A percentile compares a stretch with the other conserved stretches of the same genome.
These are phyloP conservation scores for Seiridium unicorne DNA, from an alignment of 2,329 filamentous ascomycete species.

Conservation along the genomic window DNA sequence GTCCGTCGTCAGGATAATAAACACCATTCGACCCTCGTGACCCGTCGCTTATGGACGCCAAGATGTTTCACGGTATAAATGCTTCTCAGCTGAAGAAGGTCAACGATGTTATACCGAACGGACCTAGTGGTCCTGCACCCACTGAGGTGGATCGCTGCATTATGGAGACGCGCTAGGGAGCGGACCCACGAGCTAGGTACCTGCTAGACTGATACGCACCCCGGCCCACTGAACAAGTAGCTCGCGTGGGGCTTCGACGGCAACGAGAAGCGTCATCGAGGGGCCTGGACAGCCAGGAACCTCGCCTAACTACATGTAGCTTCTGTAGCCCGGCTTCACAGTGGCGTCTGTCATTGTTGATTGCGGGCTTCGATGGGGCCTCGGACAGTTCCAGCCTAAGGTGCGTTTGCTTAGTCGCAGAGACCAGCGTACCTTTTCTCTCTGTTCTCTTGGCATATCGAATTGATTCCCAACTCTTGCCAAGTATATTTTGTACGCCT, in stretches of 20 bases:
- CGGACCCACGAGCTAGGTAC: not conserved
- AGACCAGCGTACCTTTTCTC: too few species aligned
- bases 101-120: not conserved
- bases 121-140: too few species aligned
- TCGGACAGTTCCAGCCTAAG: too few species aligned
- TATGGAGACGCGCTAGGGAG: not conserved
- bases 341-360: too few species aligned
- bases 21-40: not conserved
- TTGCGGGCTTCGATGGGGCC: too few species aligned
- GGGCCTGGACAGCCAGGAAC: not conserved
- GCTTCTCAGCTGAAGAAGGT: not conserved
- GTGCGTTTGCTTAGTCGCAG: too few species aligned
- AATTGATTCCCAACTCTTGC: too few species aligned
- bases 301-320: too few species aligned
- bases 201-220: too few species aligned
- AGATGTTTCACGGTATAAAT: not conserved
- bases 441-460: too few species aligned
- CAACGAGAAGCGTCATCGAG: not conserved
- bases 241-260: not conserved
- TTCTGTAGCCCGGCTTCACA: too few species aligned
- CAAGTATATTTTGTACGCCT: too few species aligned
- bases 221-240: not conserved
- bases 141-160: not conserved
- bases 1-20: not conserved
- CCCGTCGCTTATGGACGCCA: not conserved